phyloP scores from a whole-genome alignment of 2,329 filamentous ascomycete species.

The Claviceps pazoutovae region DNA sequence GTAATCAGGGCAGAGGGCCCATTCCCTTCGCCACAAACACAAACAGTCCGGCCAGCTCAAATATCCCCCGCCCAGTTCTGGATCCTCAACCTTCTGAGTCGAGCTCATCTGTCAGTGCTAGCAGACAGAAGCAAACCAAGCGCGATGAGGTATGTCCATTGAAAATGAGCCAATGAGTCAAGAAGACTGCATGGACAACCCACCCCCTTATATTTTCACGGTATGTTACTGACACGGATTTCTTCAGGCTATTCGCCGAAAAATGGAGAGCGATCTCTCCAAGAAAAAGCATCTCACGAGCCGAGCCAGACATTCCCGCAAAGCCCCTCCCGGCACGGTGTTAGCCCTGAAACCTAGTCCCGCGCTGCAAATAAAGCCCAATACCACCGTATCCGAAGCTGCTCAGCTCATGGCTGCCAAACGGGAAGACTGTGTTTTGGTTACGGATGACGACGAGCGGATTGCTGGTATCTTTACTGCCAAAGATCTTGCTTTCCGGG shows the following conservation, averaged over 20 bases:
- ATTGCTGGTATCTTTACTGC: constrained; percentile 98
- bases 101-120: constrained; percentile 70
- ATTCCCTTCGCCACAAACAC: constrained; percentile 46
- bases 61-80: constrained; percentile 59
- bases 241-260: constrained; percentile 77
- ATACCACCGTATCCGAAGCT: constrained; percentile 85
- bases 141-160: constrained; percentile 78
- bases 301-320: constrained; percentile 72
- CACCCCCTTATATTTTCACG: too few species aligned
- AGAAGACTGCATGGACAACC: background rate
- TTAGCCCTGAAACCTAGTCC: constrained; percentile 90
- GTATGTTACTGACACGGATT: constrained; percentile 1
- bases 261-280: constrained; percentile 93
- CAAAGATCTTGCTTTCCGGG: constrained; percentile 94
- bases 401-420: constrained; percentile 98
- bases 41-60: constrained; percentile 47
- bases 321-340: constrained; percentile 90
- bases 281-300: constrained; percentile 82
- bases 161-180: background rate
- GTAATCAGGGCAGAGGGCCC: constrained; percentile 42
- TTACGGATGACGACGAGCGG: constrained; percentile 93
- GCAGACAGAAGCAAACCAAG: constrained; percentile 91
- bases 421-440: constrained; percentile 91
- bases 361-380: constrained; percentile 93
- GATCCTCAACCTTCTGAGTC: constrained; percentile 47